Percentiles rank a stretch among this genome's conserved stretches.
These are phyloP conservation scores for Trichosporon sp. DNA, from an alignment of 1,284 basidiomycete genomes.

Conservation along the genomic window DNA sequence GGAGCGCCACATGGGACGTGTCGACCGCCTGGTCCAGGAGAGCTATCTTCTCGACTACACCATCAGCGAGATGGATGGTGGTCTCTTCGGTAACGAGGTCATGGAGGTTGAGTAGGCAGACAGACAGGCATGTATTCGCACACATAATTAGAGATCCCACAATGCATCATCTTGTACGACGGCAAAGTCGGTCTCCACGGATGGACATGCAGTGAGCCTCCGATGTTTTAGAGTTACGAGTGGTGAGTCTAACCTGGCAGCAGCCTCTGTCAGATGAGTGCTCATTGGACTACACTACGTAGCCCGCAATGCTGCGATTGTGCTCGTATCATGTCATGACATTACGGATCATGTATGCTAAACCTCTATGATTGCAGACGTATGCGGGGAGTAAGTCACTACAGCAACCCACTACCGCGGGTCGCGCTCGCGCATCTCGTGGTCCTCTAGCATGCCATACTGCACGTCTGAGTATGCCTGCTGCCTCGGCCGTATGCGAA, in stretches of 20 bases:
- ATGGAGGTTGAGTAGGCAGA: conserved; percentile 31
- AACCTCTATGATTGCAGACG: no score
- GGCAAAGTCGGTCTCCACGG: no score
- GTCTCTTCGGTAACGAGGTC: conserved; percentile 41
- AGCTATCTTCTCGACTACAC: conserved; percentile 91
- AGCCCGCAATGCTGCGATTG: background rate
- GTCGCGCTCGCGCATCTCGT: background rate
- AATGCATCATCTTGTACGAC: conserved; percentile 1
- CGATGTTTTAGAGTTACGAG: no score
- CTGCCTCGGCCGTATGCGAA: background rate
- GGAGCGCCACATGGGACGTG: conserved; percentile 77
- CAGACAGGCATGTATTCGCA: background rate
- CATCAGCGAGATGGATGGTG: conserved; percentile 80
- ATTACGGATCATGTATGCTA: background rate
- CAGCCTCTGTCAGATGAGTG: no score
- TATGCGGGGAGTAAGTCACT: no score
- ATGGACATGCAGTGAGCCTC: no score
- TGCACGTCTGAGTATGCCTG: background rate
- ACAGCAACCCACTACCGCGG: no score
- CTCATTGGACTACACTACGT: no score
- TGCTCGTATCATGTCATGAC: background rate
- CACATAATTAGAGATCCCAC: background rate
- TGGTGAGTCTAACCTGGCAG: no score
- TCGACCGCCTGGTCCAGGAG: conserved; percentile 83
- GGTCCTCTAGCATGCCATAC: background rate